These are phyloP conservation scores for Blastobotrys illinoisensis DNA, from an alignment of 1,139 yeast species.

Conservation along the genomic window DNA sequence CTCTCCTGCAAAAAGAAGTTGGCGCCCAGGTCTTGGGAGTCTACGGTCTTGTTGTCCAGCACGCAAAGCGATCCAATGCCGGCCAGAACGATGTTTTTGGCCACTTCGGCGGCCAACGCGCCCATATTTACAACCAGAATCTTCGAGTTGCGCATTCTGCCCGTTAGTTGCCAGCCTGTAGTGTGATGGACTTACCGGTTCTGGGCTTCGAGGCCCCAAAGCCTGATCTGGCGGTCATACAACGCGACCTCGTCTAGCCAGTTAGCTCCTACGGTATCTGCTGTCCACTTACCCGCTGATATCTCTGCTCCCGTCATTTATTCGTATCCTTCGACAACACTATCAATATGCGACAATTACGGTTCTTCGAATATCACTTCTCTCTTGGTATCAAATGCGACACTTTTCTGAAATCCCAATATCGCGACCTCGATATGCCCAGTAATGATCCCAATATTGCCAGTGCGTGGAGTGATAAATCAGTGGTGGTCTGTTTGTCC, in stretches of 20 bases:
- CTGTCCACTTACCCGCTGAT: slow-evolving; percentile 9
- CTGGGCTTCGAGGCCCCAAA: slow-evolving; percentile 97
- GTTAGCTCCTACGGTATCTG: slow-evolving; percentile 1
- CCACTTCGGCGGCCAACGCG: slow-evolving; percentile 71
- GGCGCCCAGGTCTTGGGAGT: slow-evolving; percentile 61
- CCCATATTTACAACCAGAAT: slow-evolving; percentile 64
- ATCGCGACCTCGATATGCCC: no score
- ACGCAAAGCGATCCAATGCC: slow-evolving; percentile 79
- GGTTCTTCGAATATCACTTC: no score
- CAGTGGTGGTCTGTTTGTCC: neutral
- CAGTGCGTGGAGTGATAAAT: neutral
- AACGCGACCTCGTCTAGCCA: slow-evolving; percentile 73
- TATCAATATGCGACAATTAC: no score
- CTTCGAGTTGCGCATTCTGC: slow-evolving; percentile 63
- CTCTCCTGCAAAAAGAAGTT: slow-evolving; percentile 66
- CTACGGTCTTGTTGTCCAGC: slow-evolving; percentile 52
- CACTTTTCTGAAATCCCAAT: no score
- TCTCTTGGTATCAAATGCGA: no score
- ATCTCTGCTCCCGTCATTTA: slow-evolving; percentile 4
- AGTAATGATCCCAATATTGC: no score
- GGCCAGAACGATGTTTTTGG: slow-evolving; percentile 81
- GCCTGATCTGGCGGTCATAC: slow-evolving; percentile 89
- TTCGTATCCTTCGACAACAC: no score
- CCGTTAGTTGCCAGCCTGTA: neutral
- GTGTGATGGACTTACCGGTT: slow-evolving; percentile 30